These are phyloP conservation scores for Phialocephala subalpina DNA, from an alignment of 2,329 filamentous ascomycete genomes.

Conservation along the genomic window DNA sequence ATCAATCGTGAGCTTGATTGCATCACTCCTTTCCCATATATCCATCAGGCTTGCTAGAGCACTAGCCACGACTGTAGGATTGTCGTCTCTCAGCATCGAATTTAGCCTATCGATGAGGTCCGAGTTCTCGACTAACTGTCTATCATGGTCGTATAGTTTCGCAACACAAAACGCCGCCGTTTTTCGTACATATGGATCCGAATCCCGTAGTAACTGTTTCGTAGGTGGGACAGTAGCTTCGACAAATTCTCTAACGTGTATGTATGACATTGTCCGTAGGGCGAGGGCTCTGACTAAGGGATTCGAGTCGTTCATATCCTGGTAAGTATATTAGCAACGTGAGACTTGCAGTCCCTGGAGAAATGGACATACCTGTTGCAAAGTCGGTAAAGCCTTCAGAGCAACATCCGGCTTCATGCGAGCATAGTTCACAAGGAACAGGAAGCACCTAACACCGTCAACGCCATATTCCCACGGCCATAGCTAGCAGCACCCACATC, in stretches of 20 bases:
- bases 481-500: conserved; percentile 71
- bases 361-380: conserved; percentile 71
- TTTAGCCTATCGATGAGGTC: conserved; percentile 94
- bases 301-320: conserved; percentile 95
- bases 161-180: conserved; percentile 96
- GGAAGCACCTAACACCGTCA: conserved; percentile 77
- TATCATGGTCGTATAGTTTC: conserved; percentile 97
- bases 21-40: conserved; percentile 97
- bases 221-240: conserved; percentile 87
- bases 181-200: conserved; percentile 96
- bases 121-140: conserved; percentile 85
- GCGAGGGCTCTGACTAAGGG: conserved; percentile 92
- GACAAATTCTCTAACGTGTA: conserved; percentile 95
- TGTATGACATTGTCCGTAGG: conserved; percentile 94
- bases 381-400: conserved; percentile 87
- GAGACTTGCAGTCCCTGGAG: not conserved
- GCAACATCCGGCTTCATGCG: conserved; percentile 94
- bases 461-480: conserved; percentile 33
- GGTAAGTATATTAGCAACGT: not conserved
- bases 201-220: conserved; percentile 82
- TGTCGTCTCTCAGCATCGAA: conserved; percentile 89
- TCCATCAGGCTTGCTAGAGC: conserved; percentile 92
- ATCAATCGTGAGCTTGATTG: conserved; percentile 97
- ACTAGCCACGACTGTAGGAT: conserved; percentile 96
- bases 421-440: conserved; percentile 97